Base-by-base conservation (phyloP, 2,329 filamentous ascomycete genomes). In the Pseudogymnoascus sp. region DNA sequence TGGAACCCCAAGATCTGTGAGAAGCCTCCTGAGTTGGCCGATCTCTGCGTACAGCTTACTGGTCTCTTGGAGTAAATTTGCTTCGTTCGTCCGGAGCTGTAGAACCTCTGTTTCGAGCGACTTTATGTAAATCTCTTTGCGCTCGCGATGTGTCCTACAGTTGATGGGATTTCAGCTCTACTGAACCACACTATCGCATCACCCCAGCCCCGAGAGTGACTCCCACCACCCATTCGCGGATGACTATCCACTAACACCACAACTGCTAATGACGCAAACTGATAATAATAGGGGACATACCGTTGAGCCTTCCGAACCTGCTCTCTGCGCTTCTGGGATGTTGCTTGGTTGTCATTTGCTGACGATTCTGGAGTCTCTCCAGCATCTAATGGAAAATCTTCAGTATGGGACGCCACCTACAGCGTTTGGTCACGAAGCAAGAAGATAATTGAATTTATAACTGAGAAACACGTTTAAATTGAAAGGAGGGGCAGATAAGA, bases 101-200 rank as follows among this genome's bases (percentile, higher is more conserved):
- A 64, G 65, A 5, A 74, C 50, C 40, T 72, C 71, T 6, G 23
- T 62, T 61, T 74, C 72, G 1, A 74, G 67, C 1, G 66, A 66
- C 42, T 70, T 72, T 4, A 68, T 66, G 63, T 74, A 74, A 23
- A 64, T 65, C 38, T 71, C 69, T 31, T 71, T 74, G n/a, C 72
- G 71, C 1, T 71, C 69, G 11, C 72, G 71, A 60, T 74, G 74
- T 4, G 68, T 68, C 42, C 71, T 74, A 38, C 0, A 18, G 16
- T 16, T 42, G 37, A 40, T 16, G n/a, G 38, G 38, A 42, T 42
- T 42, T 42, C 16, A 42, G 38, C 38, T 42, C n/a, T 42, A 44
- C 10, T 44, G 16, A 5, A 21, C 40, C 16, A 21, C 40, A 40
- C 37, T 10, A 40, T 16, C 36, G 36, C 36, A 37, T 37, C 36